Evolutionary conservation across 306 rosid genomes (phyloP), one percentile per base, ranked within the genome.

Genomic region (Sophora flavescens): DNA sequence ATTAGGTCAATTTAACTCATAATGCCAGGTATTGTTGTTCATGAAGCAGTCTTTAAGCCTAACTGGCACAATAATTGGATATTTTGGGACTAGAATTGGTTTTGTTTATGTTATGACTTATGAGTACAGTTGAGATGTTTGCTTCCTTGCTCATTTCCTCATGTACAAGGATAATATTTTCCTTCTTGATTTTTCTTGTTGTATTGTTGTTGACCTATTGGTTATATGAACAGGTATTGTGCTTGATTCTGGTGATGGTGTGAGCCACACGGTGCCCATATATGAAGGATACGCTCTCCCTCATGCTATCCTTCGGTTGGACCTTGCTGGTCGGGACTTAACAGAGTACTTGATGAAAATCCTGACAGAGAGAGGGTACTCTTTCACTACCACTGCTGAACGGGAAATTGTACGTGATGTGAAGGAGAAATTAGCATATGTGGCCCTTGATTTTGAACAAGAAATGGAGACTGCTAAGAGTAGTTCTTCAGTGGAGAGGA

Each of bases 181-280:
- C 4, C 42, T 70, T 63, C 8, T 7, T 48, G n/a, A 32, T 45
- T 35, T 30, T 28, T 54, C 26, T 48, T n/a, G 44, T 22, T 33
- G 42, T 54, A 17, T 35, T 38, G 28, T 58, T 52, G 28, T 54
- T 59, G 42, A 68, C 14, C 15, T 58, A 16, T 33, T 62, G 78
- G 14, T 38, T 67, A 14, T 42, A 18, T 64, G 4, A 60, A 54
- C 38, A 86, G 89, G 89, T 80, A 86, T 86, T 72, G 89, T 83
- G 17, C 74, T 84, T 33, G 87, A 84, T 80, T 84, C 87, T 41
- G 87, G 87, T 26, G 87, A 84, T 22, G 87, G 87, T 53, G 88
- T 85, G 75, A 85, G 88, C 75, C 88, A 85, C 80, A 85, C 88
- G 0, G 88, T 85, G 63, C 88, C 88, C 33, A 85, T 85, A 42